Evolutionary conservation across 108 stramenopile genomes (phyloP).

Genomic region (Skeletonema marinoi): DNA sequence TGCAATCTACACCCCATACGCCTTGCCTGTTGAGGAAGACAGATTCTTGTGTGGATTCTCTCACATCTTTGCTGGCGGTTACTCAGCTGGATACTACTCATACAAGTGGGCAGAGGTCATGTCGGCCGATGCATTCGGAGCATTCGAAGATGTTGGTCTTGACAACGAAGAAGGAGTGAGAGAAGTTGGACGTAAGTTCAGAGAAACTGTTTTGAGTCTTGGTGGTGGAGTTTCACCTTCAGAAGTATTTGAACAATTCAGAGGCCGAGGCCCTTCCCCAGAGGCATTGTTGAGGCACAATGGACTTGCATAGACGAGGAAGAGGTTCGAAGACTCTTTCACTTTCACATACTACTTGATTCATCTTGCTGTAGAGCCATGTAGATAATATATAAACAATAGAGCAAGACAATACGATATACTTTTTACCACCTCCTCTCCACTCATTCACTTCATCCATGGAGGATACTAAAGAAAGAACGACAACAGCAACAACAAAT

Average conservation of each 20-base stretch:
- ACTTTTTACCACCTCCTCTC: no score
- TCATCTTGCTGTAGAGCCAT: background rate
- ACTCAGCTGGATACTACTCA: conserved; percentile 94
- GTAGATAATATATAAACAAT: background rate
- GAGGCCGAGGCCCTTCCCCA: conserved; percentile 93
- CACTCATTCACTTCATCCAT: no score
- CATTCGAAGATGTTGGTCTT: conserved; percentile 97
- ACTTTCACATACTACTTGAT: no score
- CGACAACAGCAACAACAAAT: no score
- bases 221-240: conserved; percentile 90
- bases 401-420: no score
- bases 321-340: background rate
- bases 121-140: conserved; percentile 97
- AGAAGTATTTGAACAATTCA: conserved; percentile 95
- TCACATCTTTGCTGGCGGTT: conserved; percentile 98
- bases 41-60: conserved; percentile 96
- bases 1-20: conserved; percentile 84
- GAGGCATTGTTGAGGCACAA: conserved; percentile 96
- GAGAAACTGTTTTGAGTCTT: conserved; percentile 90
- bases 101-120: conserved; percentile 99
- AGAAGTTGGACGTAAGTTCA: conserved; percentile 86
- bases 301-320: conserved; percentile 77
- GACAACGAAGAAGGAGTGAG: conserved; percentile 93
- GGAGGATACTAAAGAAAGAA: no score
- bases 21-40: conserved; percentile 90